Base-by-base conservation (phyloP, 2,329 filamentous ascomycete genomes). In the Talaromyces verruculosus region DNA sequence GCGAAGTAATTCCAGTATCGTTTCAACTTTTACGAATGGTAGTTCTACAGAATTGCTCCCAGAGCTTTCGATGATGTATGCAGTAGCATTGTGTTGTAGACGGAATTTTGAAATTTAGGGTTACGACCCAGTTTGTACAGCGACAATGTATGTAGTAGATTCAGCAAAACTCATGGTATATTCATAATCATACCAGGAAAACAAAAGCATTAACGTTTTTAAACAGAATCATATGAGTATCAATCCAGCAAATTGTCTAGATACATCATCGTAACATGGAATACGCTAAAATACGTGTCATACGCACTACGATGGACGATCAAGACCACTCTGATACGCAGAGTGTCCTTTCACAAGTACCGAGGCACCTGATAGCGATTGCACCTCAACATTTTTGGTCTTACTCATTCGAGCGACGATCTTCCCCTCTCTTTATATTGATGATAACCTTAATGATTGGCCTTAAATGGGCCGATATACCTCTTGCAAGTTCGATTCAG, bases 301-400 rank as follows among this genome's bases (percentile, higher is more conserved):
- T 57, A 57, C 39, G 53, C 53, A 57, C 33, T 39, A 2, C 17
- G 2, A 57, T 37, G n/a, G 30, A 6, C n/a, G 10, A 57, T n/a
- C 11, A 5, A 57, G 39, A 57, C 47, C 8, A 57, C n/a, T n/a
- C 10, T n/a, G n/a, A 43, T 55, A 55, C 49, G 37, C 35, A 8
- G 22, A 1, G 2, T 63, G 45, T 33, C 30, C 17, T 63, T 62
- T 63, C 47, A 57, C 49, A 63, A 45, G 61, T 63, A 43, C 61
- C 61, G 61, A 63, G 61, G 61, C 28, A 62, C 43, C 41, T 22
- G 30, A 35, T 55, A 19, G 8, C 17, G 17, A 19, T 35, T 37
- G 30, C 53, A 19, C 30, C 45, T 51, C 60, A 62, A 51, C 60
- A 53, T 57, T 57, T 57, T 22, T 57, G 30, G 33, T 25, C 5